phyloP scores from a whole-genome alignment of 2,329 filamentous ascomycete genomes.

The Helminthosporium solani region DNA sequence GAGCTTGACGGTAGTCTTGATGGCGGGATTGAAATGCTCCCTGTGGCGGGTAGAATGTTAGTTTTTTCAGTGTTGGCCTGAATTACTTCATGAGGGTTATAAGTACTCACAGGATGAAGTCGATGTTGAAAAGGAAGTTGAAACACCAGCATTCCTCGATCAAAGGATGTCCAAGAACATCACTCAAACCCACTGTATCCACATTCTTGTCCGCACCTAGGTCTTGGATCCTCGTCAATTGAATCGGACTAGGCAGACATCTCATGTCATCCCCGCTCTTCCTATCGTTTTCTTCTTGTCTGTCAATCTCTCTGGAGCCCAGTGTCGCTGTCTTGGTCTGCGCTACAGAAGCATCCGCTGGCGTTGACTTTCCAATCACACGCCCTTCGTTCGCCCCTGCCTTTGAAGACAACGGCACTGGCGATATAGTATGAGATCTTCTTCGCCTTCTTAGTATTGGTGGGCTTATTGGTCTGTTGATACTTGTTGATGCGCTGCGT shows the following conservation, averaged over 20 bases:
- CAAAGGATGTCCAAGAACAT: constrained; percentile 72
- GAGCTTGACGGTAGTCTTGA: constrained; percentile 53
- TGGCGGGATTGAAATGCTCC: constrained; percentile 58
- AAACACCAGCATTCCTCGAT: constrained; percentile 73
- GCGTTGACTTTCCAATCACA: constrained; percentile 12
- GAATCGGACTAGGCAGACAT: constrained; percentile 63
- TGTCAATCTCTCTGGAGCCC: not conserved
- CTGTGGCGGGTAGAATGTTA: constrained; percentile 35
- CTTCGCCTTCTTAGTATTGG: constrained; percentile 19
- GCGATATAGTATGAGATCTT: constrained; percentile 7
- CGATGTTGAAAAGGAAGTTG: constrained; percentile 65
- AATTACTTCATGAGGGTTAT: not conserved
- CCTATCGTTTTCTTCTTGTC: not conserved
- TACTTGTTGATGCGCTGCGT: constrained; percentile 1
- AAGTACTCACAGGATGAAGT: constrained; percentile 57
- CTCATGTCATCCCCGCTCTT: not conserved
- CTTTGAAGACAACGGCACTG: constrained; percentile 4
- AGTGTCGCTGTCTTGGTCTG: not conserved
- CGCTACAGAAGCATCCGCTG: not conserved
- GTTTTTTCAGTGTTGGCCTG: not conserved
- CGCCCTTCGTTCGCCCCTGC: constrained; percentile 3
- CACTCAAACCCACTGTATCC: constrained; percentile 64
- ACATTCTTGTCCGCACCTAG: constrained; percentile 61
- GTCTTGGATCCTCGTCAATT: constrained; percentile 68
- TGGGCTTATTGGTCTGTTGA: constrained; percentile 33